Evolutionary conservation across 176 grass and related monocot species (phyloP).

Genomic region (Oryza coarctata): DNA sequence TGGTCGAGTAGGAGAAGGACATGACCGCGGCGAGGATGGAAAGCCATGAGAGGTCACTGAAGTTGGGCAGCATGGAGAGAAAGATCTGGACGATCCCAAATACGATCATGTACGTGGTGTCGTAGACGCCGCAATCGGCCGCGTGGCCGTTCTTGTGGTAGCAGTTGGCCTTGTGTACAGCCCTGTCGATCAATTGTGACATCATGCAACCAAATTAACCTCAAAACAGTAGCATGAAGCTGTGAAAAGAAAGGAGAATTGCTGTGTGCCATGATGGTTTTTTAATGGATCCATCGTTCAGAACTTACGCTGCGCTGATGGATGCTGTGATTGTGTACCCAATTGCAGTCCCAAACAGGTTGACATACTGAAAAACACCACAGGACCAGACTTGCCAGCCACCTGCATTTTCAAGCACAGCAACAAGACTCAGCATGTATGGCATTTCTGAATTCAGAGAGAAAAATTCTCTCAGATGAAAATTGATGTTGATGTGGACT

Average conservation of each 20-base stretch:
- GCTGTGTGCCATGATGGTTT: not conserved
- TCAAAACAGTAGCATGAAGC: not conserved
- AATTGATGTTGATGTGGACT: not conserved
- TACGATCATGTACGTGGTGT: slow-evolving; percentile 70
- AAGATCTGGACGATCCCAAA: slow-evolving; percentile 82
- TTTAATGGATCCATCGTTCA: not conserved
- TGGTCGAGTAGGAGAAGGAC: slow-evolving; percentile 79
- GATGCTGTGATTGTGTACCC: slow-evolving; percentile 89
- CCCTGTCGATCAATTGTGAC: slow-evolving; percentile 34
- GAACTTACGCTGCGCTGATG: slow-evolving; percentile 79
- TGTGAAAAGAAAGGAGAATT: not conserved
- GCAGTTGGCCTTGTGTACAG: slow-evolving; percentile 74
- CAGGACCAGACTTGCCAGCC: slow-evolving; percentile 63
- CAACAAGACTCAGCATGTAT: not conserved
- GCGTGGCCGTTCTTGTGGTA: slow-evolving; percentile 58
- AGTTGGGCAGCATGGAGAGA: slow-evolving; percentile 76
- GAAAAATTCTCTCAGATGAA: not conserved
- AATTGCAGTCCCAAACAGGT: slow-evolving; percentile 68
- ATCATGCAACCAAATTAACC: not conserved
- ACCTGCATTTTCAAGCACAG: slow-evolving; percentile 42
- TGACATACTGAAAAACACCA: slow-evolving; percentile 78
- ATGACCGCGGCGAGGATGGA: slow-evolving; percentile 80
- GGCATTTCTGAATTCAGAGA: slow-evolving; percentile 12
- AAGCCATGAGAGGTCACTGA: slow-evolving; percentile 68
- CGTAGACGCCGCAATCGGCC: slow-evolving; percentile 56